Percentiles rank a stretch among this genome's conserved stretches.
Evolutionary conservation across 331 rosid species (phyloP).

Genomic region (Rosa hybrid): DNA sequence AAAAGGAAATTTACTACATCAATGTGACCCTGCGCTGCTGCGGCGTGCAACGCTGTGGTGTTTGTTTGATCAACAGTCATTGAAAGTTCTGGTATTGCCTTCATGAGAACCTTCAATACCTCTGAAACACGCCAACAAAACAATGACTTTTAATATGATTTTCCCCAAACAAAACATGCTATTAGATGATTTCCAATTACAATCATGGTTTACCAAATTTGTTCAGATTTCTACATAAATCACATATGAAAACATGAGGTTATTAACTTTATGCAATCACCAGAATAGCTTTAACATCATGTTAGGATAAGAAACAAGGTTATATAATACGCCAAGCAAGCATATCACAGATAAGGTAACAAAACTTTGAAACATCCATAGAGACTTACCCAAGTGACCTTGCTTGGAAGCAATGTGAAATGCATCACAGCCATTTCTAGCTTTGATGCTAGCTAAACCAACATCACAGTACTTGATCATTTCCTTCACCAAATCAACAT

Average conservation of each 20-base stretch:
- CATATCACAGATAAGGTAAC: background rate
- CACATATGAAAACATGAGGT: background rate
- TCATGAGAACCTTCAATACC: constrained; percentile 62
- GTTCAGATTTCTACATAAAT: background rate
- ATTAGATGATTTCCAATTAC: background rate
- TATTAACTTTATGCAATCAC: background rate
- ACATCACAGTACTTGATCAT: constrained; percentile 52
- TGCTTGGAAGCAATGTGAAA: constrained; percentile 79
- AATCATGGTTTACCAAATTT: background rate
- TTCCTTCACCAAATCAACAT: constrained; percentile 54
- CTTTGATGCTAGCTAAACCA: constrained; percentile 55
- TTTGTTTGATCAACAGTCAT: constrained; percentile 73
- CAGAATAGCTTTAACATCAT: constrained; percentile 8
- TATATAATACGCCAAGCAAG: constrained; percentile 4
- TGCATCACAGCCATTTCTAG: constrained; percentile 73
- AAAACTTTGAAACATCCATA: constrained; percentile 15
- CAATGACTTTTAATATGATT: background rate
- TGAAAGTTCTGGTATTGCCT: constrained; percentile 63
- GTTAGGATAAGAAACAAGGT: background rate
- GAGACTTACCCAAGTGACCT: constrained; percentile 60
- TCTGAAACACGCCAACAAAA: constrained; percentile 42
- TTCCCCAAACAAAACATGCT: background rate
- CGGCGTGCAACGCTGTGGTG: constrained; percentile 80
- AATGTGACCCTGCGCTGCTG: constrained; percentile 73
- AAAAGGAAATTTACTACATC: constrained; percentile 58